phyloP scores from a whole-genome alignment of 2,329 filamentous ascomycete genomes.

The Talaromyces sp. region DNA sequence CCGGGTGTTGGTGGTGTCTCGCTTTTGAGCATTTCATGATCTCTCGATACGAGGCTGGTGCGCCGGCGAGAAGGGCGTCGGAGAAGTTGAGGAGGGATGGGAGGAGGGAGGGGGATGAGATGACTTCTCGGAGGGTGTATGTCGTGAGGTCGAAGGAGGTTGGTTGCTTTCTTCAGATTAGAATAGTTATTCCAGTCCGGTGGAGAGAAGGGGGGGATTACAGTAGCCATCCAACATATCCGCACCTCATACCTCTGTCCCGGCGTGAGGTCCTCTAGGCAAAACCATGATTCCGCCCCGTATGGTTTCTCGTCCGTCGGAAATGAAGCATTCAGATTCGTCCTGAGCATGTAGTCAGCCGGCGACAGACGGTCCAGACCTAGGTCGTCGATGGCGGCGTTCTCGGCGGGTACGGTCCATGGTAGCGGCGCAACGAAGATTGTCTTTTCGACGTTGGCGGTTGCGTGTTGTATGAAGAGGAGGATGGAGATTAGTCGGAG shows the following conservation, averaged over 20 bases:
- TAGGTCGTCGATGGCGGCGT: slow-evolving; percentile 60
- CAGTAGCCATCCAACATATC: slow-evolving; percentile 89
- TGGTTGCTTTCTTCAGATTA: slow-evolving; percentile 65
- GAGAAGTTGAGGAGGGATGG: slow-evolving; percentile 65
- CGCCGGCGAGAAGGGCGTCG: slow-evolving; percentile 46
- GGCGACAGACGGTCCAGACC: slow-evolving; percentile 66
- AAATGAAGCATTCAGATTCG: slow-evolving; percentile 66
- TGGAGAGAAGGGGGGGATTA: slow-evolving; percentile 43
- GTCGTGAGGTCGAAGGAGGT: slow-evolving; percentile 72
- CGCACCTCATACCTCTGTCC: slow-evolving; percentile 84
- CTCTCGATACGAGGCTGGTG: slow-evolving; percentile 20
- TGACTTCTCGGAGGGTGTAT: slow-evolving; percentile 61
- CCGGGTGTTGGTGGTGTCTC: slow-evolving; percentile 13
- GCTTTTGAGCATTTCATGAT: slow-evolving; percentile 23
- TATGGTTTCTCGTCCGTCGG: slow-evolving; percentile 53
- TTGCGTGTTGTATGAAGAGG: slow-evolving; percentile 20
- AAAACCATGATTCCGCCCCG: slow-evolving; percentile 72
- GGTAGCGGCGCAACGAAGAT: slow-evolving; percentile 75
- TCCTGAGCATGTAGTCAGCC: slow-evolving; percentile 56
- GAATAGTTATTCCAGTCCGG: background rate
- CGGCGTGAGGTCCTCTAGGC: slow-evolving; percentile 68
- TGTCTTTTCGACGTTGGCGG: slow-evolving; percentile 83
- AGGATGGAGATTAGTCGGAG: slow-evolving; percentile 19
- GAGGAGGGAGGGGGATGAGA: slow-evolving; percentile 62
- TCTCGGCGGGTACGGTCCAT: slow-evolving; percentile 55